These are phyloP conservation scores for Komagataella populi DNA, from an alignment of 805 yeast genomes.

Conservation along the genomic window DNA sequence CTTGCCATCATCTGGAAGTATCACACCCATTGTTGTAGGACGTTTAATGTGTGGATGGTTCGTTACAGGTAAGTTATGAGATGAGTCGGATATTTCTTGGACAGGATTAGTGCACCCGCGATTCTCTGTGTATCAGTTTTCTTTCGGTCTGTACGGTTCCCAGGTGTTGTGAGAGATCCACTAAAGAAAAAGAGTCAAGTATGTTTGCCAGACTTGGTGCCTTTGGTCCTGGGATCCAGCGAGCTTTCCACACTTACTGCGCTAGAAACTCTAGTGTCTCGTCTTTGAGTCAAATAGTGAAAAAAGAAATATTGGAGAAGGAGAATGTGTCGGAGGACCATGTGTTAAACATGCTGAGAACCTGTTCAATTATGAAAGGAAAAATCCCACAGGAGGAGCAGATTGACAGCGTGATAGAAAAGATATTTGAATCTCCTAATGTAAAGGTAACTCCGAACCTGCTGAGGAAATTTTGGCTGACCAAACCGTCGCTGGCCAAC, in stretches of 20 bases:
- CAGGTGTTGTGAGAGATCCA: not conserved
- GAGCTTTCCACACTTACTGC: not conserved
- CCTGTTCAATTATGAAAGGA: not conserved
- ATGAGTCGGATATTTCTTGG: not conserved
- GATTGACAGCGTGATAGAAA: not conserved
- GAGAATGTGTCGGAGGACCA: not conserved
- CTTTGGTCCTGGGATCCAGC: not conserved
- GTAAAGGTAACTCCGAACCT: constrained; percentile 9
- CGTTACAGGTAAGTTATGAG: not conserved
- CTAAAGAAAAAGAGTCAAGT: not conserved
- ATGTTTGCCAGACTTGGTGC: not conserved
- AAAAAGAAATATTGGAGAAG: not conserved
- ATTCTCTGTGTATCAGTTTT: not conserved
- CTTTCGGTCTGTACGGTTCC: not conserved
- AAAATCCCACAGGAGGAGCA: not conserved
- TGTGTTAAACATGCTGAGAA: not conserved
- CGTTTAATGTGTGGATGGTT: not conserved
- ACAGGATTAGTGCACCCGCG: not conserved
- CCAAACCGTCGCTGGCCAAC: constrained; percentile 12
- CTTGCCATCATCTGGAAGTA: not conserved
- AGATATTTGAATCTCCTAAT: not conserved
- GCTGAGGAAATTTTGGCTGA: constrained; percentile 10
- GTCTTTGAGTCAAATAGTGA: not conserved
- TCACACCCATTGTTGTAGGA: not conserved
- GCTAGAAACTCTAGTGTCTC: not conserved